These are phyloP conservation scores for Turnera subulata DNA, from an alignment of 345 rosid species.

Conservation along the genomic window DNA sequence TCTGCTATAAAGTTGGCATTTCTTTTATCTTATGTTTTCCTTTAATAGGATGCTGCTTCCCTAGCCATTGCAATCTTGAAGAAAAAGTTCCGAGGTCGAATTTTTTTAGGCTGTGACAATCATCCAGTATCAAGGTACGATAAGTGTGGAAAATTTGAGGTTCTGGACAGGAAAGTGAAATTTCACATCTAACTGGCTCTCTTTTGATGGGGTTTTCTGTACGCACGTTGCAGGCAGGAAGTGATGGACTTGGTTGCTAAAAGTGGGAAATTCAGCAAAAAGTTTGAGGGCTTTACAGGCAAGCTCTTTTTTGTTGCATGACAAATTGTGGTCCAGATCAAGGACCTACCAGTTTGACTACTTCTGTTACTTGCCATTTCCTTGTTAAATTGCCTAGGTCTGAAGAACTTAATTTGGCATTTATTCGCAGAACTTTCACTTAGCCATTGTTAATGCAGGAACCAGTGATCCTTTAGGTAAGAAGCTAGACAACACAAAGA, in stretches of 20 bases:
- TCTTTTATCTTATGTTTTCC: conserved; percentile 14
- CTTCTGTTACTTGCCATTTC: no score
- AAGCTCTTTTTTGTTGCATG: conserved; percentile 10
- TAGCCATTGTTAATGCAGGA: conserved; percentile 45
- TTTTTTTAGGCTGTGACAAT: conserved; percentile 94
- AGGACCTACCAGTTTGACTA: neutral
- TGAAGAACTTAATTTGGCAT: no score
- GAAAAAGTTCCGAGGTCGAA: conserved; percentile 56
- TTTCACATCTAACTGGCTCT: no score
- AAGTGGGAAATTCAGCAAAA: conserved; percentile 69
- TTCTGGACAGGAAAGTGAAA: no score
- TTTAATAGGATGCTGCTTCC: conserved; percentile 87
- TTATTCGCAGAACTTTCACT: neutral
- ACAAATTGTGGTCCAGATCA: neutral
- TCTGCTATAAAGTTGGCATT: neutral
- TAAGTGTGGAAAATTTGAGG: neutral
- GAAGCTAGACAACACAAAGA: conserved; percentile 71
- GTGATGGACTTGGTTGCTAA: conserved; percentile 77
- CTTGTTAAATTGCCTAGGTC: no score
- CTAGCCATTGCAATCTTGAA: conserved; percentile 71
- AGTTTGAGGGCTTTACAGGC: conserved; percentile 78
- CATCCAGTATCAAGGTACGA: conserved; percentile 85
- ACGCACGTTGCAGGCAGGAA: conserved; percentile 59
- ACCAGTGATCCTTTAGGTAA: conserved; percentile 78
- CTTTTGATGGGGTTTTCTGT: neutral